Conservation (phyloP, 2,329 filamentous ascomycete genomes). For the Cladosporium austrohemisphaericum region DNA sequence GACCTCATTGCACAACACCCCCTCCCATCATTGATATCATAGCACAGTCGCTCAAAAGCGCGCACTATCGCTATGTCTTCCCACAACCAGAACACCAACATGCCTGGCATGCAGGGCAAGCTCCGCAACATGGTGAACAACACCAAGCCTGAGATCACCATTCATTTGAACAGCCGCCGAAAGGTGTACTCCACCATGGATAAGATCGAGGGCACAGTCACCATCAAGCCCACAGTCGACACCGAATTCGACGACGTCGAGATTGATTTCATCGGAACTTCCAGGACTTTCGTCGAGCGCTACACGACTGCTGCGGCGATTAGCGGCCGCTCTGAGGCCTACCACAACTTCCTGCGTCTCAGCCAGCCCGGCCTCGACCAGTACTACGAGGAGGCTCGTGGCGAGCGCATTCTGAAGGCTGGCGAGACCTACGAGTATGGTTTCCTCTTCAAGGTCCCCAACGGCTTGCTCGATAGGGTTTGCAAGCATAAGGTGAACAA, state of each 20-base stretch:
- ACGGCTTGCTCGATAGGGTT: slow-evolving; percentile 55
- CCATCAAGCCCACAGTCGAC: slow-evolving; percentile 49
- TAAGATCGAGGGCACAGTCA: slow-evolving; percentile 52
- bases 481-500: slow-evolving; percentile 54
- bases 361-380: slow-evolving; percentile 55
- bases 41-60: background rate
- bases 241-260: slow-evolving; percentile 56
- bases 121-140: slow-evolving; percentile 25
- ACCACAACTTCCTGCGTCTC: slow-evolving; percentile 60
- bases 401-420: slow-evolving; percentile 48
- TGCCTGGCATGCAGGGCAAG: slow-evolving; percentile 14
- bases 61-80: slow-evolving; percentile 11
- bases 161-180: slow-evolving; percentile 37
- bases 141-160: slow-evolving; percentile 40
- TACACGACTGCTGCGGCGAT: slow-evolving; percentile 50
- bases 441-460: slow-evolving; percentile 62
- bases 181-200: slow-evolving; percentile 56
- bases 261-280: slow-evolving; percentile 55
- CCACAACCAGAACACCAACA: background rate
- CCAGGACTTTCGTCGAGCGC: slow-evolving; percentile 53
- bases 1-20: slow-evolving; percentile 7
- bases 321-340: slow-evolving; percentile 52
- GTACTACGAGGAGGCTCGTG: slow-evolving; percentile 49
- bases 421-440: slow-evolving; percentile 56
- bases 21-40: background rate